Base-by-base conservation (phyloP, 2,329 filamentous ascomycete species). In the Penicillium sp. region DNA sequence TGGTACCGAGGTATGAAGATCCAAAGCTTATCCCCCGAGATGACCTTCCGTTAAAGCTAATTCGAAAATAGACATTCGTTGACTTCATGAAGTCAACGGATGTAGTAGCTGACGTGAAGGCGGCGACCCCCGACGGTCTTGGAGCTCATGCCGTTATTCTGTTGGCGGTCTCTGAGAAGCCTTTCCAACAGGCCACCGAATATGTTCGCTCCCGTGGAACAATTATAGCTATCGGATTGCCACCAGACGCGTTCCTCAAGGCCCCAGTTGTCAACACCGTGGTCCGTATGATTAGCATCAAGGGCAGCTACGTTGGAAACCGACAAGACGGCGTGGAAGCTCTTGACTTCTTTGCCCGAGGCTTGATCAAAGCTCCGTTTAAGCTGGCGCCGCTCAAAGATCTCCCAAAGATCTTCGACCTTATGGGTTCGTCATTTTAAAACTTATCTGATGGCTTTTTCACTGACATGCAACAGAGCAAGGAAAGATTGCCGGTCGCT, bases 251-350 rank as follows among this genome's bases (percentile, higher is more conserved):
- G 4, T 50, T 20, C 39, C 79, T 95, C 54, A 81, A 80, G 60
- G 89, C 89, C 1, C 87, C 88, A 32, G 89, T 95, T 49, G 91
- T 95, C 67, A 84, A 90, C 65, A 88, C 86, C 6, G 90, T 95
- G 56, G 78, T 90, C 65, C 79, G 85, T 72, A 95, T 95, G 88
- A 84, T 95, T 73, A 84, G 72, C 60, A 95, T 96, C 76, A 88
- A 88, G 75, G 90, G 89, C 49, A 88, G 82, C 59, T 95, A 95
- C 68, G 90, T 95, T 61, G 91, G 91, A 49, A 95, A 95, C 78
- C 81, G 89, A 62, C 82, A 85, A 65, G 91, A 96, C 67, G 85
- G 84, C 1, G 81, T 84, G 47, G 91, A 95, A 76, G 91, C 91
- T 4, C 78, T 96, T 54, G 89, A 95, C 57, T 95, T 95, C 76